Base-by-base conservation (phyloP, 306 rosid genomes). In the Prinsepia uniflora region DNA sequence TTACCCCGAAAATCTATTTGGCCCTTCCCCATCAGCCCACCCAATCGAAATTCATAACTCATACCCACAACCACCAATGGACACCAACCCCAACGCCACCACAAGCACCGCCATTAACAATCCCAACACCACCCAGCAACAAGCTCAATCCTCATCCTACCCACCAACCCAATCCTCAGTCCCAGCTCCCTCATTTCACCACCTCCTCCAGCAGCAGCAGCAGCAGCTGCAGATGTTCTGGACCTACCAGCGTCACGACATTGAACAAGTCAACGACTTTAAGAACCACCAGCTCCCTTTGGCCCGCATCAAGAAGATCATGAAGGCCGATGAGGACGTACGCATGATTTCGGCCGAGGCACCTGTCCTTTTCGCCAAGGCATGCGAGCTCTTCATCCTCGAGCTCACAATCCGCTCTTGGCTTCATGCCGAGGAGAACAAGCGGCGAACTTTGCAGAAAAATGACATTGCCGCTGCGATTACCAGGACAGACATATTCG, bases 401-500 rank as follows among this genome's bases (percentile, higher is more conserved):
- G 98, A 94, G 67, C 98, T 94, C 75, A 94, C 98, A 2, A 94
- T 94, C 65, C 84, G 98, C 41, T 94, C 98, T 7, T 94, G 98
- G 98, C 92, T 94, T 63, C 98, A 94, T 79, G 98, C 98, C 49
- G 98, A 94, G 78, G 98, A 94, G 86, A 94, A 94, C 85, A 94
- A 94, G 81, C 80, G 99, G 53, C 79, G 99, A 3, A 94, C 99
- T 0, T 81, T 94, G 8, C 99, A 94, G 92, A 94, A 94, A 79
- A 94, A 94, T 54, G 99, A 90, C 67, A 91, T 91, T 49, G 97
- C 97, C 30, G 99, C 97, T 7, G 96, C 99, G 3, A 86, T 90
- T 6, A 91, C 97, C 6, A 71, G 97, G 49, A 90, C 99, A n/a
- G 99, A 90, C 52, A 91, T 90, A 40, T 90, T 90, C 78, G 99